Base-by-base conservation (phyloP, 148 eudicot species). In the Spergularia bocconei region DNA sequence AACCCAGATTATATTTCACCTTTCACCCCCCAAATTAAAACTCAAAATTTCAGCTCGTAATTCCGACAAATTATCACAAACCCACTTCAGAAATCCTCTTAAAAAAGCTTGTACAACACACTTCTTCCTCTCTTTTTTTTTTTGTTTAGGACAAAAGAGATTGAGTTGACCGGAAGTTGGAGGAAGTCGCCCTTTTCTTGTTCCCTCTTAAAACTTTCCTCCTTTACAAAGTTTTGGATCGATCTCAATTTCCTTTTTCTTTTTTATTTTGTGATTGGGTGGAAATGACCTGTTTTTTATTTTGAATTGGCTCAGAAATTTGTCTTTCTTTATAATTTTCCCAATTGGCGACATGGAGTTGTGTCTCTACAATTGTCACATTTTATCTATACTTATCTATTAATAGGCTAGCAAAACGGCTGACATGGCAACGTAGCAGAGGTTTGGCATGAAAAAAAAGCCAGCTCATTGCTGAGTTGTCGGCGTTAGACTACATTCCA, bases 1-100 rank as follows among this genome's bases (percentile, higher is more conserved):
- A 57, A 51, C 79, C 77, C 79, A 72, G 73, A 77, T 52, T 7
- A 11, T 50, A 13, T 21, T 68, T 53, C 41, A 39, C 21, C 66
- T 2, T 2, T 4, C n/a, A 1, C 33, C 33, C 33, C 33, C 1
- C 6, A 62, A 66, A n/a, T n/a, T n/a, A 11, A 21, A 39, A 51
- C 12, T 69, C 29, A 12, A 14, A 44, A 21, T 51, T 51, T 51
- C 10, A 4, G 58, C 48, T 10, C 51, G 10, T 39, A 29, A 72
- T 71, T 2, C 11, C 20, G 55, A 36, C 69, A 25, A 77, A 63
- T 63, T 72, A n/a, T 19, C 48, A 69, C 13, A 79, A 63, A 75
- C 82, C 78, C 67, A 79, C 20, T 11, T 73, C 23, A 16, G 11
- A 59, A 52, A 51, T 67, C 21, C 39, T 39, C 16, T 41, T 11